These are phyloP conservation scores for Gastrolobium bilobum DNA, from an alignment of 306 rosid species.

Conservation along the genomic window DNA sequence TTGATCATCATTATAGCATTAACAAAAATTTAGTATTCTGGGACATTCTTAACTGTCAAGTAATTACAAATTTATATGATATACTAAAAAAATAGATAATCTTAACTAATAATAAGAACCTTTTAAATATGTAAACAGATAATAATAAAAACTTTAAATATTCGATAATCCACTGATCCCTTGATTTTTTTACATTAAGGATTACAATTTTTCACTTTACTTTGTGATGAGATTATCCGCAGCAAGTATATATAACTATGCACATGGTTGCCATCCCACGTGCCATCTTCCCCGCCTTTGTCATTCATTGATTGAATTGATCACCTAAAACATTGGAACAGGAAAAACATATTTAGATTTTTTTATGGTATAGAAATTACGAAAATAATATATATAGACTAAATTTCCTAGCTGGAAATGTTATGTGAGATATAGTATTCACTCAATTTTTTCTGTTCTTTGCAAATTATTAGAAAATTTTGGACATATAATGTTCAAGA, in stretches of 20 bases:
- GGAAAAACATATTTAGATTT: neutral
- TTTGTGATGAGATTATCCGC: neutral
- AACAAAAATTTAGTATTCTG: no score
- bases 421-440: neutral
- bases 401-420: neutral
- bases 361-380: neutral
- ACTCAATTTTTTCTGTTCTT: neutral
- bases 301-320: conserved; percentile 44
- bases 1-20: no score
- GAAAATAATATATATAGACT: neutral
- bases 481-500: neutral
- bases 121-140: neutral
- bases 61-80: neutral
- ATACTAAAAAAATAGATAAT: neutral
- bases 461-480: neutral
- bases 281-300: neutral
- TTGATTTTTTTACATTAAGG: neutral
- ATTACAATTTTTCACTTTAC: neutral
- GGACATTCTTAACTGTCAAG: neutral
- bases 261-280: neutral
- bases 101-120: neutral
- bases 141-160: neutral
- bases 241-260: neutral
- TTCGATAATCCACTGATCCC: neutral
- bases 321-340: conserved; percentile 39